Evolutionary conservation across 1,139 yeast genomes (phyloP).

Genomic region (Sugiyamaella paludigena): DNA sequence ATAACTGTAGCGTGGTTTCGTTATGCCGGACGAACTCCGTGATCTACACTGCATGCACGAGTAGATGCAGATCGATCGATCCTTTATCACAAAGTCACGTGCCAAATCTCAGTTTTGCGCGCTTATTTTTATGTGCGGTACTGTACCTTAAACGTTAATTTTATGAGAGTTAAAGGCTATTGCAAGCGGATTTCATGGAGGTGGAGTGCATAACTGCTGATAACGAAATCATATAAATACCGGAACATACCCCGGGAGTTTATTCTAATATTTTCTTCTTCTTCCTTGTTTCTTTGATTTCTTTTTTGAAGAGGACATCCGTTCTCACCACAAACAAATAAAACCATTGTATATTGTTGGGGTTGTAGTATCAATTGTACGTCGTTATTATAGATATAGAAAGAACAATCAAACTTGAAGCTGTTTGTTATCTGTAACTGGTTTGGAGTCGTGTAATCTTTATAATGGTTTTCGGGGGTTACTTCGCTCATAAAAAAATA

Average conservation of each 20-base stretch:
- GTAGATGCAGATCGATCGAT: too few relatives aligned
- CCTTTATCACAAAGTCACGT: not conserved
- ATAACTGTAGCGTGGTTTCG: not conserved
- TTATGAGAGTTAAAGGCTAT: not conserved
- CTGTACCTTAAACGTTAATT: not conserved
- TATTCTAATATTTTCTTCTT: not conserved
- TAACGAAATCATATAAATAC: not conserved
- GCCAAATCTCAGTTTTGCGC: not conserved
- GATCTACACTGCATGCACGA: not conserved
- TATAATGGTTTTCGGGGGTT: conserved; percentile 18
- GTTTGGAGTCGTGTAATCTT: not conserved
- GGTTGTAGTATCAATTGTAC: too few relatives aligned
- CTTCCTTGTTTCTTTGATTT: not conserved
- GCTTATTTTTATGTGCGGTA: not conserved
- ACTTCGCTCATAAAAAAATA: conserved; percentile 19
- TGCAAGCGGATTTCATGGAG: too few relatives aligned
- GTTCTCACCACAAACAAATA: too few relatives aligned
- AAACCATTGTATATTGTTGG: too few relatives aligned
- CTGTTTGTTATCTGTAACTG: not conserved
- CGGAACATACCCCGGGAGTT: not conserved
- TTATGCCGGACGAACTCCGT: not conserved
- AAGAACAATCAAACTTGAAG: too few relatives aligned
- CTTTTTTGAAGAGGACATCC: too few relatives aligned
- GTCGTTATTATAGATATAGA: too few relatives aligned
- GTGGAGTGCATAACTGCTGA: too few relatives aligned